phyloP scores from a whole-genome alignment of 2,329 filamentous ascomycete genomes.

The Colletotrichum sp. region DNA sequence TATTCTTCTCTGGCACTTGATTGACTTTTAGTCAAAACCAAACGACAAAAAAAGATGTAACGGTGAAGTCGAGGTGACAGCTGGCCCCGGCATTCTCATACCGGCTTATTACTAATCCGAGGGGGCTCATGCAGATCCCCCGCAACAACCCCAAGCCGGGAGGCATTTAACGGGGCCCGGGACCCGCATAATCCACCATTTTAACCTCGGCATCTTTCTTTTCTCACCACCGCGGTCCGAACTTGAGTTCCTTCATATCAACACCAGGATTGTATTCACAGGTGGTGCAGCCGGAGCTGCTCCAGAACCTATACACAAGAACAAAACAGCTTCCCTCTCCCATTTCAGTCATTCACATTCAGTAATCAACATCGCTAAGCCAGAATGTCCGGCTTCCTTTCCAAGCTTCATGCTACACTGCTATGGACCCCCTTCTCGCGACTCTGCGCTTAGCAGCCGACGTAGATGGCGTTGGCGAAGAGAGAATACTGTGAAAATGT shows the following conservation, averaged over 20 bases:
- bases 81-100: not conserved
- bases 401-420: not conserved
- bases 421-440: rapidly evolving
- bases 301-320: not conserved
- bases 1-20: too few species aligned
- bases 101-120: not conserved
- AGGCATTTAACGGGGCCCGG: not conserved
- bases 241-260: not conserved
- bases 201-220: not conserved
- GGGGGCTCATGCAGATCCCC: not conserved
- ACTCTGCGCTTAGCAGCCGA: constrained; percentile 38
- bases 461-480: constrained; percentile 33
- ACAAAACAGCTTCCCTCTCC: not conserved
- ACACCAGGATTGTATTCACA: not conserved
- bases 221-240: not conserved
- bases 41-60: not conserved
- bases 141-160: not conserved
- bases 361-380: not conserved
- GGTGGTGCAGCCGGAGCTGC: not conserved
- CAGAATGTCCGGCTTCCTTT: not conserved
- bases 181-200: not conserved
- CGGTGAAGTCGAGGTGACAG: not conserved
- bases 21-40: too few species aligned
- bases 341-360: not conserved
- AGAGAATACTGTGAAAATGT: not conserved